These are phyloP conservation scores for Fusarium nurragi DNA, from an alignment of 2,329 filamentous ascomycete genomes.

Conservation along the genomic window DNA sequence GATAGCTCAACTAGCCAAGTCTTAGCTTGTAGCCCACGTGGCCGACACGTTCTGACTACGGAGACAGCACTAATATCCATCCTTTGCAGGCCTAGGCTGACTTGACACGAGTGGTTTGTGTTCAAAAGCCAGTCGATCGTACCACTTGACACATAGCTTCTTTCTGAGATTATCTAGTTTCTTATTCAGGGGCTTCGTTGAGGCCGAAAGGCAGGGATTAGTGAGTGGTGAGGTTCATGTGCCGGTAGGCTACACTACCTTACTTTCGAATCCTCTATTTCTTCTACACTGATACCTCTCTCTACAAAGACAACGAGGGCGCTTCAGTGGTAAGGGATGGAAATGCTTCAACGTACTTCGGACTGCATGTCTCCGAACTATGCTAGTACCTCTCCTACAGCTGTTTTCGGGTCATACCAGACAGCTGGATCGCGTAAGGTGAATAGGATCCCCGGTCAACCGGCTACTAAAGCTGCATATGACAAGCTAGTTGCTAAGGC, in stretches of 20 bases:
- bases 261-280: too few species aligned
- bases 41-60: constrained; percentile 8
- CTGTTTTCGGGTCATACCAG: too few species aligned
- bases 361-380: too few species aligned
- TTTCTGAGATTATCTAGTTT: not conserved
- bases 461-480: too few species aligned
- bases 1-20: not conserved
- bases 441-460: too few species aligned
- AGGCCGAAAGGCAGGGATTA: not conserved
- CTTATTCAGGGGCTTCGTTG: not conserved
- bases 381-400: too few species aligned
- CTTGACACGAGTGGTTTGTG: not conserved
- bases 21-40: constrained; percentile 12
- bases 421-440: too few species aligned
- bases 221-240: not conserved
- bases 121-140: not conserved
- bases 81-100: not conserved
- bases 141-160: not conserved
- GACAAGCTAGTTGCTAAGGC: too few species aligned
- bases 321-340: too few species aligned
- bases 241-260: not conserved
- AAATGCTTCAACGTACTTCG: too few species aligned
- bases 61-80: not conserved
- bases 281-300: accelerated
- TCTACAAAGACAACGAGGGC: too few species aligned